Percentiles rank a stretch among this genome's conserved stretches.
Evolutionary conservation across 306 rosid genomes (phyloP).

Genomic region (Clitoria ternatea): DNA sequence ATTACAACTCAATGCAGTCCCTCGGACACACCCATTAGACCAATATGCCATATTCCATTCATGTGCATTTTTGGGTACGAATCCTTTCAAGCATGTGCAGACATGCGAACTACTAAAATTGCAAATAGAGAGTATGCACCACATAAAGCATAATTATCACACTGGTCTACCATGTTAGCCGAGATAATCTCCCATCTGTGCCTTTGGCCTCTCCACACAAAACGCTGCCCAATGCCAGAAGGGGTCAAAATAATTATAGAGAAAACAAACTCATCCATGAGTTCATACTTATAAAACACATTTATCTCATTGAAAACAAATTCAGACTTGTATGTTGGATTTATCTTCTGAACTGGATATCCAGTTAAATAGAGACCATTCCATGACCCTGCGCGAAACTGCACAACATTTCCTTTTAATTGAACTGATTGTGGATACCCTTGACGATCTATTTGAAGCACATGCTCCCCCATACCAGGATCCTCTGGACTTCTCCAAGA

Average conservation of each 20-base stretch:
- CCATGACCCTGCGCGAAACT: slow-evolving; percentile 19
- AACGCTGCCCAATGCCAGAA: neutral
- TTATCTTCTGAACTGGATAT: neutral
- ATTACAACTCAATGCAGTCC: neutral
- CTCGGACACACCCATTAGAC: neutral
- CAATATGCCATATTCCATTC: neutral
- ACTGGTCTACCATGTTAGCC: too few species aligned
- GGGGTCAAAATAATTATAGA: neutral
- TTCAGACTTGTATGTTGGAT: neutral
- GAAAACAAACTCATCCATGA: neutral
- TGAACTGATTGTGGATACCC: slow-evolving; percentile 20
- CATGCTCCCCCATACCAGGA: neutral
- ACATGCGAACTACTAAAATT: neutral
- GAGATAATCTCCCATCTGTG: too few species aligned
- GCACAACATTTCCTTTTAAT: neutral
- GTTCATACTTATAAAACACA: neutral
- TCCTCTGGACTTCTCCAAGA: slow-evolving; percentile 18
- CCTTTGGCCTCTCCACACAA: too few species aligned
- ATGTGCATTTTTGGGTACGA: neutral
- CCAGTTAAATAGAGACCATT: slow-evolving; percentile 9
- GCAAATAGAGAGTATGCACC: slow-evolving; percentile 9
- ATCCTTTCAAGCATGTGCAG: slow-evolving; percentile 12
- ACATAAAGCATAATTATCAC: slow-evolving; percentile 16
- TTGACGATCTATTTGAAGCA: neutral
- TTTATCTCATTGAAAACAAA: slow-evolving; percentile 5